Evolutionary conservation across 1,139 yeast species (phyloP).

Genomic region (Candida sanyaensis): DNA sequence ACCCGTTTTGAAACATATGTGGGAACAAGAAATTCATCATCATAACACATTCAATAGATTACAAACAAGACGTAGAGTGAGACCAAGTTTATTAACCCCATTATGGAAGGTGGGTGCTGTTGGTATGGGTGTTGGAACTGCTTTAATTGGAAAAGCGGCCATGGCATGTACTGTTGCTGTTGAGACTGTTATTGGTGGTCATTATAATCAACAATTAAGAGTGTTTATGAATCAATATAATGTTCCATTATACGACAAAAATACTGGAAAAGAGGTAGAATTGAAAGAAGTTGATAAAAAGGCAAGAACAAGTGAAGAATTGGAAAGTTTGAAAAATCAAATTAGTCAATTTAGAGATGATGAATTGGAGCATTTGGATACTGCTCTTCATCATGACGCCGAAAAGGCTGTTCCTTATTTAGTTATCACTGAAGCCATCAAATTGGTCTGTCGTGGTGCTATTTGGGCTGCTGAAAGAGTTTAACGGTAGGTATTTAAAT

Average conservation of each 20-base stretch:
- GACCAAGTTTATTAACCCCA: constrained; percentile 91
- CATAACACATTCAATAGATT: constrained; percentile 79
- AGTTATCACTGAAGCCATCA: constrained; percentile 84
- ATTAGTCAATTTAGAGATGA: constrained; percentile 88
- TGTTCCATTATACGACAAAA: constrained; percentile 46
- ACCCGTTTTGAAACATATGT: constrained; percentile 86
- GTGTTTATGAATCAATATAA: constrained; percentile 64
- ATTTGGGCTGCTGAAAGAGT: constrained; percentile 89
- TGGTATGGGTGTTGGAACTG: constrained; percentile 85
- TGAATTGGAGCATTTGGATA: constrained; percentile 91
- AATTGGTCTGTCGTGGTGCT: constrained; percentile 81
- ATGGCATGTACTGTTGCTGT: constrained; percentile 99
- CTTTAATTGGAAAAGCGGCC: constrained; percentile 90
- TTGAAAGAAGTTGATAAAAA: constrained; percentile 25
- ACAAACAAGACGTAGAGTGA: constrained; percentile 75
- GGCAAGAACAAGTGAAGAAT: constrained; percentile 51
- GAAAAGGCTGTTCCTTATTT: constrained; percentile 91
- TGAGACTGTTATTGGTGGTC: constrained; percentile 97
- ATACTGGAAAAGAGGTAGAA: constrained; percentile 33
- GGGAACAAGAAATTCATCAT: constrained; percentile 96
- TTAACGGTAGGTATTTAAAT: constrained; percentile 19
- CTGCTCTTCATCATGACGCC: constrained; percentile 91
- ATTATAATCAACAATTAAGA: constrained; percentile 87
- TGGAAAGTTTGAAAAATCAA: constrained; percentile 56
- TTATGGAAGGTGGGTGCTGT: constrained; percentile 92